Evolutionary conservation across 1,284 basidiomycete species (phyloP), one percentile per base, ranked within the genome.

Genomic region (Sphagnurus paluster): DNA sequence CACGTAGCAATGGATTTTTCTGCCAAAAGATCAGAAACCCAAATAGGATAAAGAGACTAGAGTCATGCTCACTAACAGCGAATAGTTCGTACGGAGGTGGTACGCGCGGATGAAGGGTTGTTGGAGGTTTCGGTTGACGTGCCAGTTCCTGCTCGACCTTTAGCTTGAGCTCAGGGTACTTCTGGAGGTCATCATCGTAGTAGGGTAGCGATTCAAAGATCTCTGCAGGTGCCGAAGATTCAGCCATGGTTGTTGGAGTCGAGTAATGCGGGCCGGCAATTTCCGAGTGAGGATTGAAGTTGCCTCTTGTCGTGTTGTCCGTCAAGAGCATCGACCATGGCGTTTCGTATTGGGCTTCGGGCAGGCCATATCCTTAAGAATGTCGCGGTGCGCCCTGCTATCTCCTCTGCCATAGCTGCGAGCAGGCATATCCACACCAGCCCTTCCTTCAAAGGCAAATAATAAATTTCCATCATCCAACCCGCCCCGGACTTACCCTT

Each of bases 121-220:
- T 62, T 25, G 76, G 70, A 17, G 74, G 74, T 56, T 80, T 81
- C 35, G 79, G 75, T 62, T 90, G 82, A 16, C 77, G 74, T 21
- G 82, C 83, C 40, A 92, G 69, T 62, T 90, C 85, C 50, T 74
- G 75, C 48, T 87, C 83, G 10, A 93, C 90, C 57, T 83, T 83
- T 57, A 83, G 76, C 58, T 79, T 81, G 49, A 90, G 70, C 47
- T 80, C 67, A 2, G 90, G 87, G 50, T 83, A 79, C 44, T 77
- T 77, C 52, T 95, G 90, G 37, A 95, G 75, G 60, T 98, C 93
- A 62, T 92, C 88, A 71, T 98, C 95, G 61, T 92, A 94, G 70
- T 98, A 98, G 10, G 95, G 93, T 48, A 97, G 76, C 17, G 93
- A 90, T 68, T 97, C 94, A 56, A 93, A 80, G 20, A 80, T 69